Base-by-base conservation (phyloP, 2,329 filamentous ascomycete species). In the Emmonsiellopsis sp. region DNA sequence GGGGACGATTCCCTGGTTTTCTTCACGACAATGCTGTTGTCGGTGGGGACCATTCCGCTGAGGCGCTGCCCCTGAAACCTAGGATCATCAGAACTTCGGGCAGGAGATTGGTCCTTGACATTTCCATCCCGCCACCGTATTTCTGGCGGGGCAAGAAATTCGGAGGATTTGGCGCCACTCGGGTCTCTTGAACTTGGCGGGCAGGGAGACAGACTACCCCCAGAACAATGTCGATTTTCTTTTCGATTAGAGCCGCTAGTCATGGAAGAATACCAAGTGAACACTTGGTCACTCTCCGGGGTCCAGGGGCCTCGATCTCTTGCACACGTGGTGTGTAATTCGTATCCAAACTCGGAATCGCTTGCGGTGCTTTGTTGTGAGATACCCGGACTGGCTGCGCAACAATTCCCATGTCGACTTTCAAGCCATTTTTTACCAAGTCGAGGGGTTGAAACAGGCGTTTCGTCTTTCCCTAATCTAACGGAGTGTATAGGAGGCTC, bases 301-400 rank as follows among this genome's bases (percentile, higher is more conserved):
- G 48, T 59, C 57, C 55, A 30, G 10, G 52, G 31, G 38, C 45
- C 37, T 38, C 13, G 34, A 38, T 52, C 16, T 31, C 20, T 37
- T 51, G 50, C n/a, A n/a, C 34, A 32, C 8, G 61, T 63, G 31
- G 64, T 63, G 52, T 63, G 61, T 5, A 67, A 54, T 26, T 62
- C 57, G 31, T 54, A 58, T 43, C 65, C 65, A 46, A 67, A 65
- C 7, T 63, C 61, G 15, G 52, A 51, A 50, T 67, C 65, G 35
- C 59, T 55, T 42, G 62, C 62, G n/a, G 65, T 67, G 52, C 62
- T 64, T 11, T 59, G 61, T 46, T 65, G 62, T 10, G 65, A 67
- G 31, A 64, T 16, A 7, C 43, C 20, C 10, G 35, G 38, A 45
- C 42, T 7, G 58, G 57, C 4, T 59, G 58, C 55, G 48, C 59